Evolutionary conservation across 495 filamentous ascomycete species (phyloP).

Genomic region (Neurospora sp.): DNA sequence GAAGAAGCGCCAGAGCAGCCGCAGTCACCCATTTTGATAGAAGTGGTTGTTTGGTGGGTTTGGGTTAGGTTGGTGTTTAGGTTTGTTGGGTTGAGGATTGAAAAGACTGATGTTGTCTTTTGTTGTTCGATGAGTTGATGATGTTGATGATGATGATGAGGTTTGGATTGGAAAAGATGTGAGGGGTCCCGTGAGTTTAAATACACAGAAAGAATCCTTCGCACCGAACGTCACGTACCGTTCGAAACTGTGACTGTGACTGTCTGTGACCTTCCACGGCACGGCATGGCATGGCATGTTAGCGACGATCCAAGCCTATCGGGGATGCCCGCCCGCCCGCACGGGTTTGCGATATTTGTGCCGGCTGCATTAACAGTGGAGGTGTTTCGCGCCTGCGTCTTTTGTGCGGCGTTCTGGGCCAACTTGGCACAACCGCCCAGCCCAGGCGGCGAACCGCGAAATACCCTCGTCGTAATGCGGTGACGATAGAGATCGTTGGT

Average conservation of each 20-base stretch:
- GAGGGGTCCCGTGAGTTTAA: neutral
- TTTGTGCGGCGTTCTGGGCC: neutral
- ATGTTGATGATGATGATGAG: neutral
- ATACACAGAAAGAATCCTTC: neutral
- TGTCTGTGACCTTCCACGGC: neutral
- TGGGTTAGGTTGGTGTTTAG: slow-evolving; percentile 4
- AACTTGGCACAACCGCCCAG: neutral
- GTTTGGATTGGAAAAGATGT: neutral
- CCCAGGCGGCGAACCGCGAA: neutral
- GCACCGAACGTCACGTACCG: neutral
- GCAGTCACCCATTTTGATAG: slow-evolving; percentile 37
- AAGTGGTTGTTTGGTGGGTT: slow-evolving; percentile 9
- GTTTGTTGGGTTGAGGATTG: slow-evolving; percentile 7
- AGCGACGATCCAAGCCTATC: neutral
- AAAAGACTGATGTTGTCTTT: slow-evolving; percentile 3
- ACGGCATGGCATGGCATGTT: neutral
- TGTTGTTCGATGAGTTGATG: slow-evolving; percentile 2
- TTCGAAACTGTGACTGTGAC: neutral
- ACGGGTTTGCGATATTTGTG: neutral
- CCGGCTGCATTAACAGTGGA: neutral
- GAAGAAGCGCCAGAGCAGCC: slow-evolving; percentile 32
- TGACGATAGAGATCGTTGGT: neutral
- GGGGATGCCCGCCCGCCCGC: neutral
- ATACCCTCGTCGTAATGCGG: neutral
- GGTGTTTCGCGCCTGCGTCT: neutral